These are phyloP conservation scores for Moelleriella libera DNA, from an alignment of 2,329 filamentous ascomycete species.

Conservation along the genomic window DNA sequence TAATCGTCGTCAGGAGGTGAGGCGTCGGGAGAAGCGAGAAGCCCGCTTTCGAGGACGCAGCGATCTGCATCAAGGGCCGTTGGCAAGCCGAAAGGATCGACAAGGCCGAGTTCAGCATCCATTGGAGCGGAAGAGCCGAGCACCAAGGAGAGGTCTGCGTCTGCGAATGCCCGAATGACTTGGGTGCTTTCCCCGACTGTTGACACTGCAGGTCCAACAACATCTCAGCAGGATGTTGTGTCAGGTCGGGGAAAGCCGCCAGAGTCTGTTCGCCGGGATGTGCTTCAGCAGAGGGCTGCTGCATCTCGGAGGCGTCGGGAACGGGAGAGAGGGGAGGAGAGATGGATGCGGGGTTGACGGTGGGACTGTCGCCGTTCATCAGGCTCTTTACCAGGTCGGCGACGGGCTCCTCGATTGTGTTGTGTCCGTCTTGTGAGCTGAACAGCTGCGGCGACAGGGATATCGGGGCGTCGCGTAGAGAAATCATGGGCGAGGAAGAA, in stretches of 20 bases:
- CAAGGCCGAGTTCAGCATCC: conserved; percentile 52
- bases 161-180: conserved; percentile 28
- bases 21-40: conserved; percentile 60
- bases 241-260: conserved; percentile 62
- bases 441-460: conserved; percentile 48
- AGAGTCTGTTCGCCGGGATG: conserved; percentile 12
- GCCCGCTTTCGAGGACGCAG: conserved; percentile 62
- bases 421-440: conserved; percentile 27
- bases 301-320: conserved; percentile 19
- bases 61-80: conserved; percentile 57
- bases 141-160: conserved; percentile 24
- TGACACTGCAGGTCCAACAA: conserved; percentile 99
- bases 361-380: conserved; percentile 25
- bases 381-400: conserved; percentile 28
- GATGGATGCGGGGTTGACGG: conserved; percentile 47
- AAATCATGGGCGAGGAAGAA: conserved; percentile 26
- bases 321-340: conserved; percentile 43
- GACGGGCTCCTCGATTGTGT: conserved; percentile 13
- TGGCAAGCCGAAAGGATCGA: conserved; percentile 55
- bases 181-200: conserved; percentile 62
- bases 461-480: conserved; percentile 30
- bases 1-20: conserved; percentile 52
- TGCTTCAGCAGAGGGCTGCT: conserved; percentile 8
- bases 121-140: conserved; percentile 40
- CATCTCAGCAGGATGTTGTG: conserved; percentile 99